These are phyloP conservation scores for Podospora conica DNA, from an alignment of 495 filamentous ascomycete species.

Conservation along the genomic window DNA sequence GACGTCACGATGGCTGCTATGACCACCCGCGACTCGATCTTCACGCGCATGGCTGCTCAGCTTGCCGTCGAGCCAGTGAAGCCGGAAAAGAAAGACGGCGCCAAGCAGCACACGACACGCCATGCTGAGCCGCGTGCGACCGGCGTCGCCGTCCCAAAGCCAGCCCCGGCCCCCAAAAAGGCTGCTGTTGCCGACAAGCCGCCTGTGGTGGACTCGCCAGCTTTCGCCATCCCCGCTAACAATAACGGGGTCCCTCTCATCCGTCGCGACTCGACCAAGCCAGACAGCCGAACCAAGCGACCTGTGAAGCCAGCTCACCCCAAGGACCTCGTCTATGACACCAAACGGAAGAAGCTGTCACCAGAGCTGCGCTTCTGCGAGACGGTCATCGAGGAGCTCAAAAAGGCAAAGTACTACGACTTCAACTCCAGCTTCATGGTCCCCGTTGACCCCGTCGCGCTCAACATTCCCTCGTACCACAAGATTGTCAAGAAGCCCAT, in stretches of 20 bases:
- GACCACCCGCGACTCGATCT: conserved; percentile 55
- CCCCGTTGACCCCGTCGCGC: conserved; percentile 87
- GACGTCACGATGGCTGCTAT: conserved; percentile 57
- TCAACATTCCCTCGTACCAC: conserved; percentile 91
- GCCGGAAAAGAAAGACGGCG: conserved; percentile 48
- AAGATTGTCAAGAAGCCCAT: conserved; percentile 93
- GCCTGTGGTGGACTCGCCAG: conserved; percentile 42
- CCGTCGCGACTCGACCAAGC: conserved; percentile 74
- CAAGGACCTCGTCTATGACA: conserved; percentile 78
- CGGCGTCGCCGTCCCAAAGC: conserved; percentile 34
- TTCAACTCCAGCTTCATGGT: conserved; percentile 65
- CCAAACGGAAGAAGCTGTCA: conserved; percentile 82
- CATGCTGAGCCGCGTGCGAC: conserved; percentile 37
- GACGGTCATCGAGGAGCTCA: conserved; percentile 68
- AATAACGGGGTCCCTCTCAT: conserved; percentile 78
- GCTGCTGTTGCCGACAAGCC: conserved; percentile 19
- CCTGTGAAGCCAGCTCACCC: conserved; percentile 87
- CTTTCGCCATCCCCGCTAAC: conserved; percentile 72
- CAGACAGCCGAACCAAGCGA: conserved; percentile 76
- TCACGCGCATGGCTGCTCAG: conserved; percentile 50
- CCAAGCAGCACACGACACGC: conserved; percentile 45
- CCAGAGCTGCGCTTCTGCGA: conserved; percentile 88
- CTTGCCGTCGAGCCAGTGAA: conserved; percentile 43
- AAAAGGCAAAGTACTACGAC: conserved; percentile 61
- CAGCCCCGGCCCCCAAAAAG: conserved; percentile 22